Evolutionary conservation across 2,329 filamentous ascomycete genomes (phyloP), one percentile per base, ranked within the genome.

Genomic region (Diaporthe capsici): DNA sequence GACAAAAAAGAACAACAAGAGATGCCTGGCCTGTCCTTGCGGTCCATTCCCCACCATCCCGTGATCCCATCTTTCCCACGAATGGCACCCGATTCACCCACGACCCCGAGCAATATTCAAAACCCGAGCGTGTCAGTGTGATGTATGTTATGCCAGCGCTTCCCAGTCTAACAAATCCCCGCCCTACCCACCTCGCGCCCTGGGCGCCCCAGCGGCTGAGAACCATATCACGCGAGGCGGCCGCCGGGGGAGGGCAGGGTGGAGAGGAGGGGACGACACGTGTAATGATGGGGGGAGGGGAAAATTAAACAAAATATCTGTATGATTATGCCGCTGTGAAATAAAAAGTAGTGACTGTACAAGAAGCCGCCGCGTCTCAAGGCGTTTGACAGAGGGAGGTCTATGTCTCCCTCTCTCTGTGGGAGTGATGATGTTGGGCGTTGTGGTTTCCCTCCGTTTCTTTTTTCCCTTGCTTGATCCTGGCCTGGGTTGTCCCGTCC

Each of bases 261-360:
- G 15, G 6, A 15, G n/a, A 7, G n/a, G 31, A 31, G 15, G 60
- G 60, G 9, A 63, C 8, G 31, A 39, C 39, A 60, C 25, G 39
- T 55, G 44, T 47, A 20, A 22, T 39, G 10, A 34, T 31, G 13
- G 68, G 15, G 34, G 31, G 3, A 7, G 13, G 37, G 31, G 10
- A 37, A 25, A 34, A 22, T 25, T 22, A 57, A 57, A 53, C 3
- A 47, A 25, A 31, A 20, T 44, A 20, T 65, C 22, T 68, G 65
- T 68, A 68, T 39, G 49, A 55, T 65, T 65, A 61, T 73, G 58
- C 71, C 44, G 65, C 65, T 68, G 65, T 49, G 47, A 55, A 55
- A 31, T 53, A 63, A 25, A n/a, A 44, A 73, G 49, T 71, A 75
- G 53, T 65, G 57, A 72, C 73, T 63, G 73, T 70, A 75, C 67